Evolutionary conservation across 2,329 filamentous ascomycete species (phyloP), one percentile per base, ranked within the genome.

Genomic region (Sordariomycetes sp.): DNA sequence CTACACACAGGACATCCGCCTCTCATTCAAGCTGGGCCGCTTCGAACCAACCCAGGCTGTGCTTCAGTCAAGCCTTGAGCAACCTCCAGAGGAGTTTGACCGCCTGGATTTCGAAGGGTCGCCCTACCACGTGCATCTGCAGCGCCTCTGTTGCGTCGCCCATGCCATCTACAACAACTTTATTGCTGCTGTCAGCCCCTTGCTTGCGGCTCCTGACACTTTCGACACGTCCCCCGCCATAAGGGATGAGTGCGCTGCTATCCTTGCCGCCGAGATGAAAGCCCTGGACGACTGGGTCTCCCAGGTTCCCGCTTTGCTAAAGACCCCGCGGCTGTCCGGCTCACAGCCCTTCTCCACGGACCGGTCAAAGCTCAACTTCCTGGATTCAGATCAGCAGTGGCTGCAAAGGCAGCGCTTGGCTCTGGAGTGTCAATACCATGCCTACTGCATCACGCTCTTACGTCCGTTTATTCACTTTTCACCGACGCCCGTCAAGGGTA

Each of bases 401-500:
- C 25, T 37, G 5, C 30, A 33, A 16, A 30, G 35, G 10, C 35
- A 37, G n/a, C 35, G 35, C n/a, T 11, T 37, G 10, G 21, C 21
- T 18, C 35, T 37, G 12, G 35, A 37, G 19, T 30, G 30, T 20
- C 35, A 37, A 12, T 37, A 37, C 16, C 35, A 37, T 27, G 35
- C 32, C 26, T 20, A 29, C 14, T 37, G 35, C 17, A 10, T 34
- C 10, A 8, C 30, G 5, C 35, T 33, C 5, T 17, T 33, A 2
- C 30, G 35, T n/a, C 30, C 32, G 19, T 33, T 37, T 16, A 24
- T 37, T 3, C 15, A 19, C 25, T 37, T 33, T 26, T 30, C 35
- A 1, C 30, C 35, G 9, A 24, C 17, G 11, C 24, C 29, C 10
- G 17, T n/a, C 7, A 5, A 8, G 4, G 25, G 23, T 19, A 20